Conservation (phyloP, 805 yeast species). For the Starmerella ratchasimensis region DNA sequence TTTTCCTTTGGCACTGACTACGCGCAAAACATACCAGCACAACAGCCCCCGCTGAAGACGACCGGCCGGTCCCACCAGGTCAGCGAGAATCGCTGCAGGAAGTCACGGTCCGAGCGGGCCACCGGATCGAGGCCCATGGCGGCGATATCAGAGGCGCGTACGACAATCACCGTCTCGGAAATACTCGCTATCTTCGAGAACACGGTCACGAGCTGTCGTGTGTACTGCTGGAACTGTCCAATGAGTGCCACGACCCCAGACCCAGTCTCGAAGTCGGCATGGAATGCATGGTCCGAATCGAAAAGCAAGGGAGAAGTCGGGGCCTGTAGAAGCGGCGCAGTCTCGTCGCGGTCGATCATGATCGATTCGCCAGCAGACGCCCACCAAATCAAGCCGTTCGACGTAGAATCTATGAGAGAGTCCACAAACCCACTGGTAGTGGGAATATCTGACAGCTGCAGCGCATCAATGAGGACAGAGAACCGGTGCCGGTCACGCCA, state of each 20-base stretch:
- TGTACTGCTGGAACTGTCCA: slow-evolving; percentile 41
- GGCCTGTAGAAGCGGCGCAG: slow-evolving; percentile 9
- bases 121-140: slow-evolving; percentile 51
- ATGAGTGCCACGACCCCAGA: slow-evolving; percentile 31
- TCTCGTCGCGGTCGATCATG: slow-evolving; percentile 22
- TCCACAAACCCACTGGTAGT: slow-evolving; percentile 11
- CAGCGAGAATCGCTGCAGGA: slow-evolving; percentile 31
- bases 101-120: slow-evolving; percentile 33
- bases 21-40: neutral
- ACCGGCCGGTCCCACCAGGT: slow-evolving; percentile 38
- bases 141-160: slow-evolving; percentile 35
- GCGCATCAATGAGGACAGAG: slow-evolving; percentile 14
- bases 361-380: slow-evolving; percentile 65
- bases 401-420: slow-evolving; percentile 13
- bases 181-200: slow-evolving; percentile 30
- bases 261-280: slow-evolving; percentile 13
- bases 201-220: slow-evolving; percentile 32
- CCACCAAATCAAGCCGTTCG: slow-evolving; percentile 63
- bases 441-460: slow-evolving; percentile 8
- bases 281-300: neutral
- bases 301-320: neutral
- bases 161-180: slow-evolving; percentile 16
- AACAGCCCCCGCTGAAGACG: slow-evolving; percentile 28
- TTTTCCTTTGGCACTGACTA: neutral
- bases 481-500: slow-evolving; percentile 22